Base-by-base conservation (phyloP, 768 basidiomycete genomes). In the Tricholoma furcatifolium region DNA sequence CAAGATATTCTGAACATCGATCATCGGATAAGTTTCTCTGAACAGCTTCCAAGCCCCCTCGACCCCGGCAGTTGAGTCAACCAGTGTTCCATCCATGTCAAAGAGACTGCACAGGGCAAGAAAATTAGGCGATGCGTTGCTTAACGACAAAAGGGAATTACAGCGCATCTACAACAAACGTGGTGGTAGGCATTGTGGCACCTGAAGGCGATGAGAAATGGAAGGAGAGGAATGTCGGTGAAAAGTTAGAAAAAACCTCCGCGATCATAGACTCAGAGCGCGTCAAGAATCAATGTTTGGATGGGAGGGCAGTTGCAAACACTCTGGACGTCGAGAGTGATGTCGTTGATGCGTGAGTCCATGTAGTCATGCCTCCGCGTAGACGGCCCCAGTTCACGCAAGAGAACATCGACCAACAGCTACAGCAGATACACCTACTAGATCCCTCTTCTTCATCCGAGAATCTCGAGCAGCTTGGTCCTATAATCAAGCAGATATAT, bases 401-500 rank as follows among this genome's bases (percentile, higher is more conserved):
- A 67, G 88, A 92, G 60, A 83, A 76, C 62, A 88, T 95, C 65
- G 90, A 93, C 76, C 85, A 89, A 65, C 92, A 95, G 68, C 78
- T 95, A 9, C 91, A 93, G 66, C 91, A 93, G 70, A 93, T 93
- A 57, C 91, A 93, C 67, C 79, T 93, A 8, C 82, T 93, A 20
- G 91, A 93, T 73, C 81, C 87, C 17, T 87, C 90, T 1, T 93
- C 91, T 2, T 87, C 89, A 36, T 88, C 91, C 15, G 95, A 97
- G 72, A 98, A 97, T 68, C 80, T 97, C 35, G 95, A 98, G 72
- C 92, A 96, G 60, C 85, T 98, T 12, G 94, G 91, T 21, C 95
- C 95, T 30, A 85, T 98, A 32, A 93, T 98, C 68, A 94, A 93
- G 69, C 91, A 93, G 59, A 91, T 97, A 59, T 88, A 95, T 70